Conservation (phyloP, 306 rosid genomes). For the Delonix regia region DNA sequence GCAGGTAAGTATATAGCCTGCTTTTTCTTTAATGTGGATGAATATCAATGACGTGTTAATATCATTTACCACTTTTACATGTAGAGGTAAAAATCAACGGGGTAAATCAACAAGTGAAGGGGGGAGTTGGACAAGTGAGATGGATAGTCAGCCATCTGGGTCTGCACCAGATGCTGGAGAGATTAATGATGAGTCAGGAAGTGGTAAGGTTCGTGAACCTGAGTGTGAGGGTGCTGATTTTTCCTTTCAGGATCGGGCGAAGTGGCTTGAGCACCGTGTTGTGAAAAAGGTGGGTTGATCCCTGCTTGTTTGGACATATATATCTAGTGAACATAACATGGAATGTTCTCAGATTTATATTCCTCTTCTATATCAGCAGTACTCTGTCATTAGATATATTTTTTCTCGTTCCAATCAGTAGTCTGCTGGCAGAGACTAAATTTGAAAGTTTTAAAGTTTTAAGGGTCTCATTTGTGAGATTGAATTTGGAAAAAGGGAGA, state of each 20-base stretch:
- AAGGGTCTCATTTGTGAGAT: not conserved
- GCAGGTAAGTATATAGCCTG: constrained; percentile 56
- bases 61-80: constrained; percentile 38
- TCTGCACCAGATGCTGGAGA: constrained; percentile 53
- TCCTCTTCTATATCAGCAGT: not conserved
- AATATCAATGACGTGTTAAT: constrained; percentile 4
- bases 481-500: constrained; percentile 2
- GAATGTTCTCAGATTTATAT: constrained; percentile 4
- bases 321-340: not conserved
- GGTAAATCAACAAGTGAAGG: constrained; percentile 59
- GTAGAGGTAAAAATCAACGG: constrained; percentile 68
- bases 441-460: not conserved
- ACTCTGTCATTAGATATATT: not conserved
- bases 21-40: not conserved
- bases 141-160: constrained; percentile 63
- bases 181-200: constrained; percentile 52
- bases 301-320: constrained; percentile 7
- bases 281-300: constrained; percentile 58
- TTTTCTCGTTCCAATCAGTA: not conserved
- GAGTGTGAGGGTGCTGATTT: constrained; percentile 52
- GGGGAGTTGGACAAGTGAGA: constrained; percentile 66
- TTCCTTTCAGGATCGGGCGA: constrained; percentile 59
- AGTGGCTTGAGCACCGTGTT: constrained; percentile 63
- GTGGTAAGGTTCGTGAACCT: constrained; percentile 58
- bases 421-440: constrained; percentile 10